Percentiles rank a stretch among this genome's conserved stretches.
phyloP scores from a whole-genome alignment of 2,329 filamentous ascomycete genomes.

The Xylaria sp. region DNA sequence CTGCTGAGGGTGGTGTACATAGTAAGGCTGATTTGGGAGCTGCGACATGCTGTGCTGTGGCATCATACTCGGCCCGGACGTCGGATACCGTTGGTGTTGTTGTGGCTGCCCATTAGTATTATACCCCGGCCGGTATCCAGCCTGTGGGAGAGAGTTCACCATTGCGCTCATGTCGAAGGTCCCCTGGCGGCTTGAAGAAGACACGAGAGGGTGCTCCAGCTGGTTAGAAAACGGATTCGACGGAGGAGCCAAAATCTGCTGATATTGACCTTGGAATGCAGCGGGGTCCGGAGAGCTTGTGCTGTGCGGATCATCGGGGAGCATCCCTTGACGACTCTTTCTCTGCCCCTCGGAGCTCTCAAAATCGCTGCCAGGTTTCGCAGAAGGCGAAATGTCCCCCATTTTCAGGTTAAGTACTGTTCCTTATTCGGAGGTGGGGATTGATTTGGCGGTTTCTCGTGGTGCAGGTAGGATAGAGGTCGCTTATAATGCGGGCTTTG shows the following conservation, averaged over 20 bases:
- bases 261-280: constrained; percentile 30
- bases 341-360: constrained; percentile 22
- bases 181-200: constrained; percentile 30
- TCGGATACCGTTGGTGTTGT: constrained; percentile 25
- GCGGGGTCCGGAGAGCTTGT: constrained; percentile 22
- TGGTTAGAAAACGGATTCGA: constrained; percentile 40
- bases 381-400: constrained; percentile 33
- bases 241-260: constrained; percentile 30
- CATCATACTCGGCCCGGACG: constrained; percentile 35
- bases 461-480: constrained; percentile 2
- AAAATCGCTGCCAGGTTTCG: constrained; percentile 29
- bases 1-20: constrained; percentile 41
- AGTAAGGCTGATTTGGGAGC: constrained; percentile 43
- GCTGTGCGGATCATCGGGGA: constrained; percentile 24
- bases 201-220: constrained; percentile 37
- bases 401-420: constrained; percentile 25
- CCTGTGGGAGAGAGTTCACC: constrained; percentile 40
- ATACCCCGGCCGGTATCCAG: constrained; percentile 36
- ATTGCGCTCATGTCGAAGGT: constrained; percentile 46
- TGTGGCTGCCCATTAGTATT: constrained; percentile 27
- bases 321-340: constrained; percentile 20
- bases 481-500: constrained; percentile 1
- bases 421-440: neutral
- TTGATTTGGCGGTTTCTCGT: neutral
- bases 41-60: constrained; percentile 36